Evolutionary conservation across 768 basidiomycete species (phyloP).

Genomic region (Boletus insuetus): DNA sequence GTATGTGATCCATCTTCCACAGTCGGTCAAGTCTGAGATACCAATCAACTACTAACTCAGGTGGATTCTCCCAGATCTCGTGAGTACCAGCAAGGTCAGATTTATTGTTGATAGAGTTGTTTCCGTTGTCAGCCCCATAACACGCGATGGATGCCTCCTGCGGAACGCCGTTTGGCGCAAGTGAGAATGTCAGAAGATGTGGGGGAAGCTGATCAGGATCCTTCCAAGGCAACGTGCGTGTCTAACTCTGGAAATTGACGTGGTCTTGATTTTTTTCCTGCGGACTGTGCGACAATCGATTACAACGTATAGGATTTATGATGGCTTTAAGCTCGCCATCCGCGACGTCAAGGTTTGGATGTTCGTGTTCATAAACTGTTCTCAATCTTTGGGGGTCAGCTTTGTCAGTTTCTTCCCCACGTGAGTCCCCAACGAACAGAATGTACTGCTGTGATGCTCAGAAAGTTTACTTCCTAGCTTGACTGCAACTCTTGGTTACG

Average conservation of each 20-base stretch:
- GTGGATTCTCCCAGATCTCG: too few species aligned
- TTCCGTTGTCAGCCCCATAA: constrained; percentile 48
- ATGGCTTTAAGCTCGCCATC: constrained; percentile 52
- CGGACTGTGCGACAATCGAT: too few species aligned
- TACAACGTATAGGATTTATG: constrained; percentile 36
- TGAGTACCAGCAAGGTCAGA: too few species aligned
- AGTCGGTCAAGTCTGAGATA: too few species aligned
- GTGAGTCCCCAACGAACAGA: constrained; percentile 22
- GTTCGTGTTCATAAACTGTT: constrained; percentile 50
- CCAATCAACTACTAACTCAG: too few species aligned
- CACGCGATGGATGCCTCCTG: constrained; percentile 53
- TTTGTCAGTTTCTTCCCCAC: constrained; percentile 61
- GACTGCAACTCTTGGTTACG: constrained; percentile 60
- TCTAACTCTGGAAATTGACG: neutral
- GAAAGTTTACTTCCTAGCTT: constrained; percentile 34
- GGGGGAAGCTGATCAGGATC: constrained; percentile 62
- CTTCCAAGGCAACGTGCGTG: constrained; percentile 11
- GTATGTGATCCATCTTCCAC: too few species aligned
- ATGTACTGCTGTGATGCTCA: neutral
- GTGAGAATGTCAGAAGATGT: constrained; percentile 67
- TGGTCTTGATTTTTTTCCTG: too few species aligned
- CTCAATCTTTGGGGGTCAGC: constrained; percentile 56
- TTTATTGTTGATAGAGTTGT: too few species aligned
- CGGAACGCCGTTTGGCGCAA: constrained; percentile 56
- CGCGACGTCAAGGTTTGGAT: constrained; percentile 52